Conservation (phyloP, 768 basidiomycete species). For the Russula brevipes region DNA sequence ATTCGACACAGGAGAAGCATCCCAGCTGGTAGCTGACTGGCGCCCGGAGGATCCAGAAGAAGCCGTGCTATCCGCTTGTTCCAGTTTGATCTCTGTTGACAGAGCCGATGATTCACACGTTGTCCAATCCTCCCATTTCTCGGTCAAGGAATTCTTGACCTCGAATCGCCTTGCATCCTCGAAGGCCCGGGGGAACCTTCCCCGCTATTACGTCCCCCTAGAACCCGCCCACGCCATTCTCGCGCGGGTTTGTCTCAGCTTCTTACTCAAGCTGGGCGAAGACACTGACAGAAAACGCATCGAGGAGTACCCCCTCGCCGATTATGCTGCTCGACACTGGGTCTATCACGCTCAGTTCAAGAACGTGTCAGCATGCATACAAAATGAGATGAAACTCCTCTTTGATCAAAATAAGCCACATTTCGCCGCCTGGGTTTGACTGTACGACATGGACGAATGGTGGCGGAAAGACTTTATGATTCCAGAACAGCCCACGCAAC, state of each 20-base stretch:
- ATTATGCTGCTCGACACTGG: slow-evolving; percentile 1
- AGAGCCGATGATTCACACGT: not conserved
- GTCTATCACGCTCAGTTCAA: not conserved
- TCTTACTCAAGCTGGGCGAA: not conserved
- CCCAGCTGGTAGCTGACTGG: not conserved
- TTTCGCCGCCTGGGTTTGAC: not conserved
- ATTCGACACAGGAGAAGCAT: not conserved
- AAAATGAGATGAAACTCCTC: not conserved
- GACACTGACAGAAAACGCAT: not conserved
- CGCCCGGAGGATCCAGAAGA: not conserved
- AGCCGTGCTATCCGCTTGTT: slow-evolving; percentile 2
- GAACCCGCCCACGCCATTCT: not conserved
- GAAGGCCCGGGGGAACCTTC: not conserved
- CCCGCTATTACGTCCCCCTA: not conserved
- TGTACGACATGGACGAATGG: slow-evolving; percentile 1
- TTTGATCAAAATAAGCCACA: not conserved
- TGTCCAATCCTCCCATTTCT: slow-evolving; percentile 3
- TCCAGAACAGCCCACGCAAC: not conserved
- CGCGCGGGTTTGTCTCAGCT: not conserved
- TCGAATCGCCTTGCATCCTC: not conserved
- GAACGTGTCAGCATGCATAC: not conserved
- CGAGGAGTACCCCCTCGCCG: not conserved
- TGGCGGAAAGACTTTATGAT: not conserved
- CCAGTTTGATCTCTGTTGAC: not conserved
- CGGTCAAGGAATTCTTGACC: slow-evolving; percentile 3